Percentiles rank a stretch among this genome's conserved stretches.
These are phyloP conservation scores for Russula sp. DNA, from an alignment of 768 basidiomycete genomes.

Conservation along the genomic window DNA sequence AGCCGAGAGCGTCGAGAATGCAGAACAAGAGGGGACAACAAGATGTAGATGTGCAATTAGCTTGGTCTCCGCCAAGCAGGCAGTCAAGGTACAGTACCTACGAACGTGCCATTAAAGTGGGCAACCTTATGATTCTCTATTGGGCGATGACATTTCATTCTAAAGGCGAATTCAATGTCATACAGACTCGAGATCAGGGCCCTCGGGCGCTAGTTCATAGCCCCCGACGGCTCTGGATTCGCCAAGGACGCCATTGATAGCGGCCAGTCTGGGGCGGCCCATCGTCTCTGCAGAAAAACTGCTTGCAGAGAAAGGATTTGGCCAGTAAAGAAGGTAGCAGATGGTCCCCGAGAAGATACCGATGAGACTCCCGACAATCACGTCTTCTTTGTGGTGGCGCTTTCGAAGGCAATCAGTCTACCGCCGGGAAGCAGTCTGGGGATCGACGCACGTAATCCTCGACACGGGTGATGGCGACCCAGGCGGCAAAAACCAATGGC, in stretches of 20 bases:
- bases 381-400: constrained; percentile 69
- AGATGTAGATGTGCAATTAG: neutral
- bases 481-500: constrained; percentile 55
- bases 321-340: constrained; percentile 63
- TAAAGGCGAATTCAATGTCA: constrained; percentile 3
- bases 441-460: constrained; percentile 59
- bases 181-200: constrained; percentile 9
- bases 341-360: constrained; percentile 50
- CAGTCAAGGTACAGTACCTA: neutral
- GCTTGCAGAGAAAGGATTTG: constrained; percentile 51
- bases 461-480: constrained; percentile 59
- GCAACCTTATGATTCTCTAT: neutral
- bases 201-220: constrained; percentile 44
- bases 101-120: neutral
- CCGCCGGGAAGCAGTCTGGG: constrained; percentile 10
- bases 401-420: constrained; percentile 33
- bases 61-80: neutral
- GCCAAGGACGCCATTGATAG: constrained; percentile 34
- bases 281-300: constrained; percentile 39
- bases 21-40: neutral
- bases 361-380: constrained; percentile 59
- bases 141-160: neutral
- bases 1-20: neutral
- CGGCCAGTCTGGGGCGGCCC: constrained; percentile 45
- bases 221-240: constrained; percentile 35